Base-by-base conservation (phyloP, 2,329 filamentous ascomycete genomes). In the Fonsecaea monophora region DNA sequence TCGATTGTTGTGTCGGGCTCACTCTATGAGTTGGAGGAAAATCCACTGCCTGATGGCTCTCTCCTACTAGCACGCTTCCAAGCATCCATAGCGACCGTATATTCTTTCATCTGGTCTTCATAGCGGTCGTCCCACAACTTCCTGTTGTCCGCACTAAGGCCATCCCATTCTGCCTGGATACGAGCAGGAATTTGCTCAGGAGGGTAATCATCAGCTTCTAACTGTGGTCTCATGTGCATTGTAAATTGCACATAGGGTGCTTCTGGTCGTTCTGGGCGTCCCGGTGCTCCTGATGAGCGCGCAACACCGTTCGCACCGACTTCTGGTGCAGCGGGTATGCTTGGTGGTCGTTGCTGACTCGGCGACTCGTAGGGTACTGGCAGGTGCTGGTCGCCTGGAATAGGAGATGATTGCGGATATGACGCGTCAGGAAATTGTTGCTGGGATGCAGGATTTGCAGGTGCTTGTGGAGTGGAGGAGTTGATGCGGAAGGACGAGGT, bases 41-140 rank as follows among this genome's bases (percentile, higher is more conserved):
- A 68, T 3, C 55, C 68, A 45, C 59, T 50, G 10, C 57, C 48
- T 21, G 61, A 62, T 35, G 58, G 58, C 25, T 69, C 62, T 21
- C 64, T 54, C 40, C 71, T 45, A 25, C 64, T 56, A 12, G 70
- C 68, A 38, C 70, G 64, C 56, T 73, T 73, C 40, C 61, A 73
- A 12, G 40, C 59, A 58, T 73, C 71, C 70, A 72, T 72, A 2
- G 60, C 65, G 12, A 62, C 61, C 25, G 70, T 68, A 53, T 73
- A 72, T 35, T 71, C 65, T 38, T 50, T 59, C 72, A 74, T 73
- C 53, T 74, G 70, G 12, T 73, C 70, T 50, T 69, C 42, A 53
- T 74, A 74, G 34, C 71, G 59, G 18, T 71, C 69, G 3, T 74
- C 72, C 72, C 71, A 73, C n/a, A 71, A 62, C 34, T 66, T 66